Conservation (phyloP, 495 filamentous ascomycete species). For the Xylaria intraflava region DNA sequence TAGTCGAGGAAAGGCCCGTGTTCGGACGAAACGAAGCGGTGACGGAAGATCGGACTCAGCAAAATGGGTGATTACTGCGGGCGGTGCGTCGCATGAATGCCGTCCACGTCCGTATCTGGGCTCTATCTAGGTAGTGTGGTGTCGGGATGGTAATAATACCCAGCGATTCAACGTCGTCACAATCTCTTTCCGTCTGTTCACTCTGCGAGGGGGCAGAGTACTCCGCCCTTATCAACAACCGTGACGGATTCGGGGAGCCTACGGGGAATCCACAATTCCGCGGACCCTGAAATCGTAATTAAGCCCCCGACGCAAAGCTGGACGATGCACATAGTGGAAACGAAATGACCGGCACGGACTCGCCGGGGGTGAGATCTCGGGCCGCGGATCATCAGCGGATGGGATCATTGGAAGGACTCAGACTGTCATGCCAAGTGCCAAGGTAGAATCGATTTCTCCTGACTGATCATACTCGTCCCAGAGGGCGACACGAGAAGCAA, state of each 20-base stretch:
- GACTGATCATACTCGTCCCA: too few relatives aligned
- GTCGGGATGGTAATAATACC: too few relatives aligned
- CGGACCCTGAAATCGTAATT: slow-evolving; percentile 3
- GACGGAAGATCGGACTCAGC: background rate
- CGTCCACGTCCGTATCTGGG: background rate
- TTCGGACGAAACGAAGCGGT: background rate
- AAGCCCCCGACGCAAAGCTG: slow-evolving; percentile 3
- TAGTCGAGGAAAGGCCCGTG: slow-evolving; percentile 6
- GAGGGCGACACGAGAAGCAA: too few relatives aligned
- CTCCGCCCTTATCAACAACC: slow-evolving; percentile 1
- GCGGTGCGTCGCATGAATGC: background rate
- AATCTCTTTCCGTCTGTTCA: background rate
- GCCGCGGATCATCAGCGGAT: slow-evolving; percentile 5
- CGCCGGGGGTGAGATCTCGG: background rate
- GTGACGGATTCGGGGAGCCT: slow-evolving; percentile 1
- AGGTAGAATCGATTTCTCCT: too few relatives aligned
- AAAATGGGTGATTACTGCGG: background rate
- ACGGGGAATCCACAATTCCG: slow-evolving; percentile 7
- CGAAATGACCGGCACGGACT: background rate
- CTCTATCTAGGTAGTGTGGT: too few relatives aligned
- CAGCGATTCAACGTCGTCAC: too few relatives aligned
- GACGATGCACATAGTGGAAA: background rate
- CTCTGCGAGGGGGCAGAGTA: too few relatives aligned
- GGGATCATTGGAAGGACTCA: too few relatives aligned
- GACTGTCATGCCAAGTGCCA: too few relatives aligned